Percentiles rank a stretch among this genome's conserved stretches.
Evolutionary conservation across 345 rosid species (phyloP).

Genomic region (Camelina laxa): DNA sequence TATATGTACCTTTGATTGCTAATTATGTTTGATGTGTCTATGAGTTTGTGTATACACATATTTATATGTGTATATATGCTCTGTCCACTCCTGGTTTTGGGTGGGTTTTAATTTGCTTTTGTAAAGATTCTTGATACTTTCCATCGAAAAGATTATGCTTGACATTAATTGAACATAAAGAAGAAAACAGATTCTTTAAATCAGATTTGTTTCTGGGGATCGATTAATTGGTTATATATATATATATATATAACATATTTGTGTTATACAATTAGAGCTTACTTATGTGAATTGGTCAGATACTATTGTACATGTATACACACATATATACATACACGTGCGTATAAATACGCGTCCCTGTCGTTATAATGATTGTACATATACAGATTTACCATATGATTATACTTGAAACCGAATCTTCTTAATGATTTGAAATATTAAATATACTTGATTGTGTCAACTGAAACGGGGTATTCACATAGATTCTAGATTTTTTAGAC

Average conservation of each 20-base stretch:
- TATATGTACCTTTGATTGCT: constrained; percentile 16
- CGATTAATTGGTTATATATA: not conserved
- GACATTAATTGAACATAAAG: constrained; percentile 25
- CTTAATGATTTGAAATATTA: not conserved
- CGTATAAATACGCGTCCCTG: not conserved
- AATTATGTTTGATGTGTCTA: not conserved
- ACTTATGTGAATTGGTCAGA: constrained; percentile 22
- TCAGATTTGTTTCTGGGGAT: constrained; percentile 27
- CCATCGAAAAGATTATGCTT: not conserved
- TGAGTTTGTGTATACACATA: not conserved
- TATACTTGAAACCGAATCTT: not conserved
- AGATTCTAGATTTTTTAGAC: not conserved
- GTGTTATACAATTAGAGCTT: constrained; percentile 16
- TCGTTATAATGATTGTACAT: not conserved
- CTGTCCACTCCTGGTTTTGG: constrained; percentile 11
- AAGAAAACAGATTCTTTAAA: constrained; percentile 30
- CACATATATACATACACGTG: not conserved
- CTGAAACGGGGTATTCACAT: constrained; percentile 10
- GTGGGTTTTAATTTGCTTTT: constrained; percentile 26
- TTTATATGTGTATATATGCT: not conserved
- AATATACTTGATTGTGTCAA: not conserved
- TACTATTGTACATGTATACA: not conserved
- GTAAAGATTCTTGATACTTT: constrained; percentile 28
- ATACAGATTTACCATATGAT: not conserved
- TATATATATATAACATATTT: not conserved